Base-by-base conservation (phyloP, 2,329 filamentous ascomycete genomes). In the Botrytis pseudocinerea region DNA sequence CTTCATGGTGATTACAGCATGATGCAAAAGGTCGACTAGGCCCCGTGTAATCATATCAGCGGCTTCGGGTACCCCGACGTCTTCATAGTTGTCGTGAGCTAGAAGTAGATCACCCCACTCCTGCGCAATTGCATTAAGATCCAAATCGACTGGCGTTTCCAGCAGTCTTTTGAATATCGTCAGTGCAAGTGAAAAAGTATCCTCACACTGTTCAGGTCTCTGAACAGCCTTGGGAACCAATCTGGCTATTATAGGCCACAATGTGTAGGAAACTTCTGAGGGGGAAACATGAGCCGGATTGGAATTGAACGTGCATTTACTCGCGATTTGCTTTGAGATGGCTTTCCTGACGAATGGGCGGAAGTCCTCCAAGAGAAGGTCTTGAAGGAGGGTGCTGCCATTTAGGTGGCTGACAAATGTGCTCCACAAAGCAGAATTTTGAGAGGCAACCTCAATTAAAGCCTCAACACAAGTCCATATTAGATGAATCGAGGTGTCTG, bases 391-490 rank as follows among this genome's bases (percentile, higher is more conserved):
- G 16, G 78, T 71, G 32, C 81, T 81, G 64, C 82, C 82, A 38
- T 81, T 77, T 3, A 81, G 77, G 60, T 83, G 80, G 18, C 80
- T 74, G 51, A 83, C 83, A 71, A 85, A 82, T 46, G 80, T 77
- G 6, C 79, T 74, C 86, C 86, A 88, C 65, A 87, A 81, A 4
- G 78, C 76, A 40, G 81, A 76, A 74, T 84, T 85, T 61, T 85
- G 82, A 69, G 85, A 79, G 12, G 85, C 85, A 2, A 82, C 83
- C 77, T 87, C 85, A 18, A 87, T 80, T 6, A 88, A 78, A 20
- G 84, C 81, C 35, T 85, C 84, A 74, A 87, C 85, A 28, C 82
- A 82, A 69, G 81, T 80, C 68, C 82, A 84, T 18, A 84, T 82
- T 61, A 87, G 76, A 44, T 78, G 74, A n/a, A 78, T 70, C 7